Evolutionary conservation across 805 yeast species (phyloP).

Genomic region (Yamadazyma olivae): DNA sequence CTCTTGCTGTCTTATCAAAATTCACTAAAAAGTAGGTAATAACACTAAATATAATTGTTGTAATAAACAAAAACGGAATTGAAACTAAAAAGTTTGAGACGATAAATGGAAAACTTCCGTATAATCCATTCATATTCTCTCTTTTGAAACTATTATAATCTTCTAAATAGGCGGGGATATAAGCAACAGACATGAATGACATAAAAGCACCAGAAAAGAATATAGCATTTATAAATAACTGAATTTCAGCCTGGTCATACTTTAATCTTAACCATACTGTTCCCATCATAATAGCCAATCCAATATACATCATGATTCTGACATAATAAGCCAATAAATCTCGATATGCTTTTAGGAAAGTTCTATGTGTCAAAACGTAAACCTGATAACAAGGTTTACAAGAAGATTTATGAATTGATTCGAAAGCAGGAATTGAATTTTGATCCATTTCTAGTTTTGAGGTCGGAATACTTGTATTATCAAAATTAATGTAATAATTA

Average conservation of each 20-base stretch:
- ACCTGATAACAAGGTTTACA: slow-evolving; percentile 10
- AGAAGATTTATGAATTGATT: background rate
- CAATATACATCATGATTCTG: slow-evolving; percentile 35
- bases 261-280: slow-evolving; percentile 27
- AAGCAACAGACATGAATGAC: slow-evolving; percentile 44
- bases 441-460: no score
- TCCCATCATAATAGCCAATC: slow-evolving; percentile 40
- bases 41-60: slow-evolving; percentile 27
- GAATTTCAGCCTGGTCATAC: slow-evolving; percentile 26
- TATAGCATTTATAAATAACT: slow-evolving; percentile 33
- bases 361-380: slow-evolving; percentile 20
- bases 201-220: slow-evolving; percentile 44
- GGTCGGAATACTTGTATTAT: background rate
- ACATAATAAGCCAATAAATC: slow-evolving; percentile 37
- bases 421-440: background rate
- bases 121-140: slow-evolving; percentile 34
- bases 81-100: slow-evolving; percentile 34
- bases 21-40: slow-evolving; percentile 33
- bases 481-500: slow-evolving; percentile 1
- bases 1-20: slow-evolving; percentile 24
- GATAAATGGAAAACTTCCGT: slow-evolving; percentile 34
- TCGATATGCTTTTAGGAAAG: slow-evolving; percentile 28
- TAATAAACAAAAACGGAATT: slow-evolving; percentile 32
- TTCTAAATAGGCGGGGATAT: slow-evolving; percentile 37
- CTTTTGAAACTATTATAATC: slow-evolving; percentile 26